These are phyloP conservation scores for California macrophylla DNA, from an alignment of 441 rosid genomes.

Conservation along the genomic window DNA sequence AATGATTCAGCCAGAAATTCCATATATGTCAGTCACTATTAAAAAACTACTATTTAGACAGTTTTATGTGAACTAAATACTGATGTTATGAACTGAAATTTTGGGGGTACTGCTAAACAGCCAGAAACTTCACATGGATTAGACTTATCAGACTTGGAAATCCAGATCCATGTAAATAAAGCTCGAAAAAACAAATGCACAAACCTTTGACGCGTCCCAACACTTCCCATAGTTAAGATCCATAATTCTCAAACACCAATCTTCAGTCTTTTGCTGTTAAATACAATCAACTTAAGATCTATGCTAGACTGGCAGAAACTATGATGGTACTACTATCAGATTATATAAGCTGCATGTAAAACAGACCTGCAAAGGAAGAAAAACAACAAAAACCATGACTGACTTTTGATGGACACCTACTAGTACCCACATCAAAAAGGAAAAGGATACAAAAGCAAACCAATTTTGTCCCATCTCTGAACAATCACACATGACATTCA, in stretches of 20 bases:
- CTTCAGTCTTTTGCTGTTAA: constrained; percentile 19
- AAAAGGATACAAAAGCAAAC: constrained; percentile 25
- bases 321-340: constrained; percentile 11
- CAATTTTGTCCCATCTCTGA: constrained; percentile 32
- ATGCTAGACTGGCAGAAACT: constrained; percentile 22
- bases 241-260: constrained; percentile 32
- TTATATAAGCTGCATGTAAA: not conserved
- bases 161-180: constrained; percentile 10
- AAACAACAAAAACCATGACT: constrained; percentile 13
- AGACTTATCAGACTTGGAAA: constrained; percentile 6
- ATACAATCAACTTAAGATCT: constrained; percentile 27
- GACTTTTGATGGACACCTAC: constrained; percentile 19
- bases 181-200: constrained; percentile 20
- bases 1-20: constrained; percentile 19
- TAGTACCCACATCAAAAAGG: too few relatives aligned
- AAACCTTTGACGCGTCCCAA: constrained; percentile 59
- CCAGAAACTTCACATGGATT: not conserved
- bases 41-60: not conserved
- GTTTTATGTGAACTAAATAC: not conserved
- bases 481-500: constrained; percentile 31
- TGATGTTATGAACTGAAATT: not conserved
- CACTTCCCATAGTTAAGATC: constrained; percentile 56
- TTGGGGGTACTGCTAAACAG: not conserved
- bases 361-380: not conserved
- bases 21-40: not conserved